Conservation (phyloP, 345 rosid species). For the Salix dunnii region DNA sequence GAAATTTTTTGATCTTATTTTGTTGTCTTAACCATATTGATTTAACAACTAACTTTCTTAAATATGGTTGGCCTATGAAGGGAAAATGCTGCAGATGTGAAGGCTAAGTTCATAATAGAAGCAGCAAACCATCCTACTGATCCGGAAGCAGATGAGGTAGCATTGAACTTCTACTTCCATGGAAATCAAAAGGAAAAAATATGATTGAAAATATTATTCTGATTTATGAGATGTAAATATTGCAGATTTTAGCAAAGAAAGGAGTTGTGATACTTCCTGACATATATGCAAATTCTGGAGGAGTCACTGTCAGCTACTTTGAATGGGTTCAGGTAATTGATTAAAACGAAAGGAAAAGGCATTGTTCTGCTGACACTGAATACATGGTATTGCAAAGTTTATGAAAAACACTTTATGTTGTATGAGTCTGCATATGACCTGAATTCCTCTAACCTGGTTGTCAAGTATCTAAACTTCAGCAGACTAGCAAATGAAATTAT, state of each 20-base stretch:
- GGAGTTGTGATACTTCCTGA: conserved; percentile 94
- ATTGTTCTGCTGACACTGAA: neutral
- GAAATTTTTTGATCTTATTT: neutral
- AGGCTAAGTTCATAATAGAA: conserved; percentile 90
- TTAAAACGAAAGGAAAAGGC: neutral
- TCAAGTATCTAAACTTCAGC: neutral
- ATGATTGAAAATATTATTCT: neutral
- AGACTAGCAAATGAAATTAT: neutral
- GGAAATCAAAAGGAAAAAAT: no score
- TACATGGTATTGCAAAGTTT: neutral
- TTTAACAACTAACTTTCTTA: neutral
- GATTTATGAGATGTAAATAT: conserved; percentile 2
- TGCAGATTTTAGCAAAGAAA: conserved; percentile 87
- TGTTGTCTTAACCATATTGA: neutral
- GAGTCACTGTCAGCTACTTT: conserved; percentile 98
- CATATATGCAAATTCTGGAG: conserved; percentile 96
- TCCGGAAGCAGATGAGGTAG: conserved; percentile 97
- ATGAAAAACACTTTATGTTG: neutral
- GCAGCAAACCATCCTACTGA: conserved; percentile 99
- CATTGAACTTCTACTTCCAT: neutral
- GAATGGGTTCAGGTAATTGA: conserved; percentile 92
- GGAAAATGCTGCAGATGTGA: conserved; percentile 88
- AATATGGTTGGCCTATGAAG: conserved; percentile 30
- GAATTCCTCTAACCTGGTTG: neutral
- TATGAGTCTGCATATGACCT: neutral